Conservation (phyloP, 768 basidiomycete species). For the Tulasnella sp. region DNA sequence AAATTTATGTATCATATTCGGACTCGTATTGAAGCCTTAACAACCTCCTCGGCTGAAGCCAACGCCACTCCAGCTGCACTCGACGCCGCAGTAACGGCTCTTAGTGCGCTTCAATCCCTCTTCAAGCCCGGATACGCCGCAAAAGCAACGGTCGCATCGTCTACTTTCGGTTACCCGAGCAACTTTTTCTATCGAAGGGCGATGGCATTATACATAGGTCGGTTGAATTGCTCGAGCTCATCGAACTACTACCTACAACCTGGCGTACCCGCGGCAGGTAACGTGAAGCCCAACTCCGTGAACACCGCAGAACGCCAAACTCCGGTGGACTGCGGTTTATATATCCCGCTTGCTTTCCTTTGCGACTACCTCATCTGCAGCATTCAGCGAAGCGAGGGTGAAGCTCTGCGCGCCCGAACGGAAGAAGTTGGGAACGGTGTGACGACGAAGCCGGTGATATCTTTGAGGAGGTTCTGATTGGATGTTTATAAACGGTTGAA, state of each 20-base stretch:
- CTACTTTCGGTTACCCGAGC: too few species aligned
- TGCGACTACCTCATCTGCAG: slow-evolving; percentile 63
- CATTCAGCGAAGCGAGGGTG: slow-evolving; percentile 81
- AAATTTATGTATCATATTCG: too few species aligned
- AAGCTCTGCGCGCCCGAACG: slow-evolving; percentile 57
- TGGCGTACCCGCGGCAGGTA: slow-evolving; percentile 69
- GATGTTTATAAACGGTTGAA: neutral
- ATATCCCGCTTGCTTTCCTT: slow-evolving; percentile 65
- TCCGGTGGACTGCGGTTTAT: slow-evolving; percentile 51
- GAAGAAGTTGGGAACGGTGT: slow-evolving; percentile 62
- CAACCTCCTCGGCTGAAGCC: too few species aligned
- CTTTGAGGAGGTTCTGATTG: slow-evolving; percentile 41
- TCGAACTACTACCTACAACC: slow-evolving; percentile 26
- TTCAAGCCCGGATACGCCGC: too few species aligned
- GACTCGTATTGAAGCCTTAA: too few species aligned
- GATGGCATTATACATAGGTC: slow-evolving; percentile 75
- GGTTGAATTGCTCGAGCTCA: slow-evolving; percentile 29
- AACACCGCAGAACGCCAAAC: slow-evolving; percentile 61
- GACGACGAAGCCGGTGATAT: slow-evolving; percentile 68
- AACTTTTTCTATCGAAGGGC: slow-evolving; percentile 37
- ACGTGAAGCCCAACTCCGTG: slow-evolving; percentile 85
- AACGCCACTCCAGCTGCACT: too few species aligned
- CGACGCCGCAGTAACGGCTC: too few species aligned
- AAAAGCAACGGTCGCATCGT: too few species aligned
- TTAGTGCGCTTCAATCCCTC: too few species aligned